Evolutionary conservation across 176 grass and related monocot species (phyloP), one percentile per base, ranked within the genome.

Genomic region (Aechmea fasciata): DNA sequence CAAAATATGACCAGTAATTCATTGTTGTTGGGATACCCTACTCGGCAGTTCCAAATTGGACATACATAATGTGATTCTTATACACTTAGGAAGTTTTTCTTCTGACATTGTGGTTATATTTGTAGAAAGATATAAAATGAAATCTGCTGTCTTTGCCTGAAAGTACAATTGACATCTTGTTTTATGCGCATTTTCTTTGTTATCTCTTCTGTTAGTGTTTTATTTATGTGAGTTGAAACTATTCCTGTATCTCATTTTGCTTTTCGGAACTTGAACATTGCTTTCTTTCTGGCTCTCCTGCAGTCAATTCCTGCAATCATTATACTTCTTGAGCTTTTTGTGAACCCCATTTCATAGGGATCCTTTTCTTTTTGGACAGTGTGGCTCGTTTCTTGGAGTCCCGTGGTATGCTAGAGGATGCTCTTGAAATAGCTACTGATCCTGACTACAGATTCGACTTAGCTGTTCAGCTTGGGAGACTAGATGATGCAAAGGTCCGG

Each of bases 371-470:
- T 53, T 71, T 65, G 76, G 75, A 20, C 51, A 91, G 87, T 72
- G 83, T 87, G n/a, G 87, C 87, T 54, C 87, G 69, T 91, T 86
- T 91, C 62, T 48, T 91, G 47, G 83, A 90, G 64, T 90, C 75
- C 47, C 75, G 75, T 20, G 66, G 66, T 19, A 77, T 77, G 75
- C 33, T 69, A 25, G 75, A 77, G 66, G 75, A 83, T 78, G 80
- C 87, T 64, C 80, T 91, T 75, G 80, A 87, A 49, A 76, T 86
- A 81, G 87, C 87, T 0, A 91, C 73, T 24, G 87, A 91, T 41
- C 66, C 87, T 41, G 81, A 87, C 78, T 91, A 66, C 65, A 65
- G 49, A 65, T 77, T 77, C 54, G 66, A 77, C 54, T 47, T 77
- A 24, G 64, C 63, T 64, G 1, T 74, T 63, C 47, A 70, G 62